phyloP scores from a whole-genome alignment of 306 rosid species.

The Cicer pinnatifidum region DNA sequence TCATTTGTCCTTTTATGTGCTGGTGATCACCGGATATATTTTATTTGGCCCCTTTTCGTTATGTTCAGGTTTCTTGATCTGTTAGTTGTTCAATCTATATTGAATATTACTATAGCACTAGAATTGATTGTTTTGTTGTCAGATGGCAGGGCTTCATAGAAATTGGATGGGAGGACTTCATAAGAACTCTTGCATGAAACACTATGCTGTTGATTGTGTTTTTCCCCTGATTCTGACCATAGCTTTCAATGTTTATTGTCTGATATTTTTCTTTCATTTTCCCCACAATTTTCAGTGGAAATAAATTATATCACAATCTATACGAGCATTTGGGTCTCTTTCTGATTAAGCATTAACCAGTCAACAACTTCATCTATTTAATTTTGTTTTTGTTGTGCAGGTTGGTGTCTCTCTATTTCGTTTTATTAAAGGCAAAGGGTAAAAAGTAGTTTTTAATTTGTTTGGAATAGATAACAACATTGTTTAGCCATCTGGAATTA shows the following conservation, averaged over 20 bases:
- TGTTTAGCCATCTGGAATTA: slow-evolving; percentile 39
- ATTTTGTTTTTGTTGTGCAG: slow-evolving; percentile 62
- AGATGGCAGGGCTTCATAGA: slow-evolving; percentile 9
- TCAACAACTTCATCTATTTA: slow-evolving; percentile 28
- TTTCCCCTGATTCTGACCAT: neutral
- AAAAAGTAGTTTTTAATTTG: slow-evolving; percentile 39
- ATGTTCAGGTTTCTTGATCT: slow-evolving; percentile 12
- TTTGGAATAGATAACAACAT: slow-evolving; percentile 10
- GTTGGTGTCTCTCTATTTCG: slow-evolving; percentile 79
- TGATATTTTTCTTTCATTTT: neutral
- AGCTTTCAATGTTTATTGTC: neutral
- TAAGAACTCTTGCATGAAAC: slow-evolving; percentile 30
- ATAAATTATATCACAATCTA: slow-evolving; percentile 23
- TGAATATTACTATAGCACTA: slow-evolving; percentile 12
- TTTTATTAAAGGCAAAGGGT: slow-evolving; percentile 88
- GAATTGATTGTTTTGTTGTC: slow-evolving; percentile 10
- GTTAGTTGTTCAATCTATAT: slow-evolving; percentile 15
- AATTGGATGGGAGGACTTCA: slow-evolving; percentile 9
- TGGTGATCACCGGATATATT: slow-evolving; percentile 10
- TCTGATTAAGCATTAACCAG: slow-evolving; percentile 18
- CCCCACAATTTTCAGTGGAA: neutral
- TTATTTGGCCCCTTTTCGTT: slow-evolving; percentile 9
- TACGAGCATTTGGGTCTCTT: slow-evolving; percentile 36
- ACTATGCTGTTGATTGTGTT: neutral
- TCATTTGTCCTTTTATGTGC: slow-evolving; percentile 14